Evolutionary conservation across 306 rosid species (phyloP), one percentile per base, ranked within the genome.

Genomic region (Cicer chorassanicum): DNA sequence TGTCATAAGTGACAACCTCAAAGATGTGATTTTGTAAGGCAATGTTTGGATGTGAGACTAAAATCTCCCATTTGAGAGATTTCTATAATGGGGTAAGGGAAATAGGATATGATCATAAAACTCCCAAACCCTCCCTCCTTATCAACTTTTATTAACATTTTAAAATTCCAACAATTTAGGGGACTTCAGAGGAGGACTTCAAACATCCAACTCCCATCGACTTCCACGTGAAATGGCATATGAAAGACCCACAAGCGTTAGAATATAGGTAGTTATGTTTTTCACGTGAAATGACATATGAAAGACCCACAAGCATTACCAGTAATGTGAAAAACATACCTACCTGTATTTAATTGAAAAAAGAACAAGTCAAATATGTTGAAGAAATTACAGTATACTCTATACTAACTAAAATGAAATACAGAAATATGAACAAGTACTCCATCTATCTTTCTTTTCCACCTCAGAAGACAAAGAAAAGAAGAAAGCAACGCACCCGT

Each of bases 401-500:
- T 45, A 15, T 34, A 66, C 36, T 29, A 68, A 44, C 55, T 50
- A 73, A 78, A 65, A 65, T 65, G 15, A 24, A 61, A 59, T 14
- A 56, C 41, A 13, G 45, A 73, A 56, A 68, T 42, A 44, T 38
- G 7, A 36, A 45, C 39, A 61, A 57, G 64, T 46, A 15, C 12
- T 16, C 14, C 16, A 16, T 9, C 55, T 44, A 9, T 21, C 5
- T 18, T 14, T 9, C 12, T 66, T 19, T 66, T 66, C 15, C 4
- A 66, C 55, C 40, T 66, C 53, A 65, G 45, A 10, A 42, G 39
- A 43, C 9, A 74, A 24, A 55, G n/a, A 63, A 54, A 53, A 9
- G 14, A 66, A 73, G 66, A 79, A 70, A 70, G 71, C 49, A 77
- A 54, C 93, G 7, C 42, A 94, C 99, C 99, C 99, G 8, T 94